Conservation (phyloP, 768 basidiomycete genomes). For the Sistotremastrum niveocremeum region DNA sequence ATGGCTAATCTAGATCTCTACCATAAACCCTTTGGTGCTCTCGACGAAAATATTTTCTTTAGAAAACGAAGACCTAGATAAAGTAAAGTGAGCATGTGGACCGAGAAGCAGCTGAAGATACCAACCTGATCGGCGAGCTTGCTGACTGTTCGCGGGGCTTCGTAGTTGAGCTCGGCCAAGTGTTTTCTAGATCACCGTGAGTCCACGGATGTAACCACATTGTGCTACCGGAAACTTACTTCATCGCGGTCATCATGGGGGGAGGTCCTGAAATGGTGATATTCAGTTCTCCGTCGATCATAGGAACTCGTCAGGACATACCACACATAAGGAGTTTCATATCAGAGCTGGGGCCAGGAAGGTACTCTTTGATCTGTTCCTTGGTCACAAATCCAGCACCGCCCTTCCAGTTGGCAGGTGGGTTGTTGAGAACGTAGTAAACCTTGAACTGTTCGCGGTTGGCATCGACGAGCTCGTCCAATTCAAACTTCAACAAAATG, state of each 20-base stretch:
- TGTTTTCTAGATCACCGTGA: constrained; percentile 52
- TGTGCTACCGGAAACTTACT: constrained; percentile 27
- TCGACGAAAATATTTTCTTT: constrained; percentile 1
- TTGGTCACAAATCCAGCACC: constrained; percentile 89
- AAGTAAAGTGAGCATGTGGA: constrained; percentile 6
- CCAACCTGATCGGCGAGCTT: constrained; percentile 81
- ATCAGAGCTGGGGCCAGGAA: constrained; percentile 52
- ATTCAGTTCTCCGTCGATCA: background rate
- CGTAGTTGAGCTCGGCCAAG: constrained; percentile 76
- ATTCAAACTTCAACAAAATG: constrained; percentile 79
- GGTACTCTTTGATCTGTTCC: constrained; percentile 73
- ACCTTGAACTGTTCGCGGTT: constrained; percentile 63
- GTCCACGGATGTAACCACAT: background rate
- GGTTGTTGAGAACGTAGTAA: constrained; percentile 90
- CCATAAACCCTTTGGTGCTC: too few relatives aligned
- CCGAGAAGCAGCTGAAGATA: background rate
- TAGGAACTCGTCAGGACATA: constrained; percentile 14
- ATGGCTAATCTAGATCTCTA: too few relatives aligned
- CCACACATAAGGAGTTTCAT: constrained; percentile 86
- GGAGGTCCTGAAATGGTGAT: constrained; percentile 37
- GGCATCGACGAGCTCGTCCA: constrained; percentile 59
- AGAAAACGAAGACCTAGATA: constrained; percentile 29
- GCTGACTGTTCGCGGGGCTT: constrained; percentile 78
- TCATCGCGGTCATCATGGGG: constrained; percentile 70
- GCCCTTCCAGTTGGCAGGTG: constrained; percentile 74